Percentiles rank a stretch among this genome's conserved stretches.
Conservation (phyloP, 139 green algal genomes). For the Coelastrella sp. region DNA sequence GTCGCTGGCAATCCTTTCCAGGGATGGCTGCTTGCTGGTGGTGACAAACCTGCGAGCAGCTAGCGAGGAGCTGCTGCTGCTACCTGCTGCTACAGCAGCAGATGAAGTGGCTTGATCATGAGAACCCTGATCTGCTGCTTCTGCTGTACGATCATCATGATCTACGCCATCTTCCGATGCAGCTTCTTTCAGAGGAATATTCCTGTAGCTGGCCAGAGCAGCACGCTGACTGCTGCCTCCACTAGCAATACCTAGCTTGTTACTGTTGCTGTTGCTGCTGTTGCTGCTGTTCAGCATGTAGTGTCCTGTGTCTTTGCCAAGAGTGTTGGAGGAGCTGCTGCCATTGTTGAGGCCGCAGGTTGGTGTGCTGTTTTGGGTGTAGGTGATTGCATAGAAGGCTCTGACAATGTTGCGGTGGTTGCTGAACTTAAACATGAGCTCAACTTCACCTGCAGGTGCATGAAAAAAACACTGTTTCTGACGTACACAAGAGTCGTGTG, state of each 20-base stretch:
- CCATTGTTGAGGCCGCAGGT: not conserved
- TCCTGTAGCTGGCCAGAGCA: not conserved
- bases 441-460: constrained; percentile 21
- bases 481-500: not conserved
- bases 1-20: too few relatives aligned
- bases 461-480: not conserved
- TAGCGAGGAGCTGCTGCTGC: too few relatives aligned
- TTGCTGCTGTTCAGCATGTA: not conserved
- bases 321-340: not conserved
- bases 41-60: too few relatives aligned
- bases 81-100: too few relatives aligned
- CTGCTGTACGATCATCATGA: not conserved
- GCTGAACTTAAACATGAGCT: constrained; percentile 37
- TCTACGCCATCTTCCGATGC: not conserved
- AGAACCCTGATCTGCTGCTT: not conserved
- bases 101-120: too few relatives aligned
- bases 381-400: constrained; percentile 29
- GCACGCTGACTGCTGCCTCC: not conserved
- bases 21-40: too few relatives aligned
- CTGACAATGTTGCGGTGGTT: constrained; percentile 30
- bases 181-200: not conserved
- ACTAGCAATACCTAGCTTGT: not conserved
- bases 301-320: not conserved
- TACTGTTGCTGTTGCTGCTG: not conserved
- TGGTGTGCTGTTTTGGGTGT: not conserved